These are phyloP conservation scores for Saccharomyces jurei DNA, from an alignment of 805 yeast genomes.

Conservation along the genomic window DNA sequence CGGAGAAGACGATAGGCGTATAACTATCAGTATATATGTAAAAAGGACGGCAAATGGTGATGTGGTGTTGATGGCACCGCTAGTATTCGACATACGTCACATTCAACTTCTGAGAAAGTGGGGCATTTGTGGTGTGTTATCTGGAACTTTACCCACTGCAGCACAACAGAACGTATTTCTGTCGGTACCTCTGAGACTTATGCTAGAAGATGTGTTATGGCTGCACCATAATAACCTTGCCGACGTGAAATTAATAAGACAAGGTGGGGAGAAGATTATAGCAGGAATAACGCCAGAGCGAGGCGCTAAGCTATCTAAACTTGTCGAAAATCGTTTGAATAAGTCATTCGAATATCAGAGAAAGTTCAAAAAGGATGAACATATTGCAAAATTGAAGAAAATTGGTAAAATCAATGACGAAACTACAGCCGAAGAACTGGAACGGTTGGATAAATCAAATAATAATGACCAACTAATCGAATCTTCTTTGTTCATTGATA, in stretches of 20 bases:
- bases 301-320: not conserved
- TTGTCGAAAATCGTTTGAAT: conserved; percentile 3
- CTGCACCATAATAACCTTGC: conserved; percentile 40
- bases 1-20: not conserved
- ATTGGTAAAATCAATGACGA: conserved; percentile 11
- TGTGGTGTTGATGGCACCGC: conserved; percentile 32
- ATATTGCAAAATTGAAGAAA: conserved; percentile 11
- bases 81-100: conserved; percentile 52
- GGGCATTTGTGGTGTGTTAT: conserved; percentile 67
- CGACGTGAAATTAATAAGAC: conserved; percentile 36
- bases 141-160: conserved; percentile 81
- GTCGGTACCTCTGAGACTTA: conserved; percentile 71
- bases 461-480: conserved; percentile 11
- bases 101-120: conserved; percentile 46
- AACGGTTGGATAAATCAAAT: not conserved
- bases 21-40: not conserved
- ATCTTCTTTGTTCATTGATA: conserved; percentile 20
- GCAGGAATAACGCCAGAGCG: not conserved
- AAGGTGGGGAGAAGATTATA: conserved; percentile 19
- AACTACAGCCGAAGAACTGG: not conserved
- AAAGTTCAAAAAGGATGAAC: conserved; percentile 16
- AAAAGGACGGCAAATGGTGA: not conserved
- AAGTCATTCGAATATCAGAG: conserved; percentile 17
- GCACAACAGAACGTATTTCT: conserved; percentile 89
- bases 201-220: conserved; percentile 68